Base-by-base conservation (phyloP, 306 rosid species). In the Pyrus betulifolia region DNA sequence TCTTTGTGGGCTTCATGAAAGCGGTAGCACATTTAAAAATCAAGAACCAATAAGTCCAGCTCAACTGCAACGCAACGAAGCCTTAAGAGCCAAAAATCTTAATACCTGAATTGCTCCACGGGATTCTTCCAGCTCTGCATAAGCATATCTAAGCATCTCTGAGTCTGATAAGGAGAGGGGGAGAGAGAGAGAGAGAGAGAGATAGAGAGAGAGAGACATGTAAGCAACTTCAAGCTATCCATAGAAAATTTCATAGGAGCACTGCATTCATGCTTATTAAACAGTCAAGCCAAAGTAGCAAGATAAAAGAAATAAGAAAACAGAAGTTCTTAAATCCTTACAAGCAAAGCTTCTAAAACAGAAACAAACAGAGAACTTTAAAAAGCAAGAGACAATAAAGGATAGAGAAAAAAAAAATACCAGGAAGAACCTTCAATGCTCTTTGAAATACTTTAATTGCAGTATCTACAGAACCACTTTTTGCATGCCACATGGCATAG, bases 401-500 rank as follows among this genome's bases (percentile, higher is more conserved):
- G 25, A 78, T 52, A 25, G 27, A 71, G 61, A 30, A 31, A 79
- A 85, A 58, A 38, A 79, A 85, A 58, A 78, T 73, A 91, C 98
- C 96, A 67, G 98, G 98, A 77, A 92, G 97, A 85, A 96, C 98
- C 90, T 92, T 95, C 84, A 89, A 72, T 71, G 98, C 86, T 68
- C 98, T 90, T 85, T 92, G 98, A 85, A 95, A 92, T 55, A 95
- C 92, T 90, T 95, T 95, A 84, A 90, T 86, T 82, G 98, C 98
- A 67, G 97, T 88, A 83, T 95, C 98, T 83, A 89, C 78, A 12
- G 91, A 89, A 81, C 97, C 97, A 85, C 87, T 79, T 88, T 88
- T 92, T 82, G 97, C 96, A 89, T 87, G 97, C 98, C 97, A 95
- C 79, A 84, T 88, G 49, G 97, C 98, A 85, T 89, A 92, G 87